These are phyloP conservation scores for Eucalyptus globulus DNA, from an alignment of 345 rosid genomes.

Conservation along the genomic window DNA sequence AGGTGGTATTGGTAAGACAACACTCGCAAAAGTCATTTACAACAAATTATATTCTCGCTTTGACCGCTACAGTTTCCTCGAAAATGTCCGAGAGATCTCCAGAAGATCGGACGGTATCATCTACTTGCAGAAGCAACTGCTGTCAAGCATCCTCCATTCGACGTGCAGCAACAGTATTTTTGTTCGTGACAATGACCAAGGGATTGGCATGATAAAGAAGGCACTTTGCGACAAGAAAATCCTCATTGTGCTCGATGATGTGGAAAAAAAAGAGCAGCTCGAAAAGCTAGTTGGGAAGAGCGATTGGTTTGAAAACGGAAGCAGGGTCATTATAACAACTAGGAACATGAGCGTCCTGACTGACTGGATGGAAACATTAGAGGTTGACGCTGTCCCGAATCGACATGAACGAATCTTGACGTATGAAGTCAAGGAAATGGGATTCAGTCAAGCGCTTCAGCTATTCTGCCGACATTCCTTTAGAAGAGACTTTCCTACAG, in stretches of 20 bases:
- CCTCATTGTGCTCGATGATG: not conserved
- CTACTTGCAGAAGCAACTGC: not conserved
- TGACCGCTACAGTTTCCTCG: not conserved
- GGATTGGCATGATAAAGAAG: not conserved
- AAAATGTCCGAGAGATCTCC: not conserved
- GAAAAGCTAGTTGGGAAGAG: not conserved
- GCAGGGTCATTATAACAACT: not conserved
- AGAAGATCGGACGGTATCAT: not conserved
- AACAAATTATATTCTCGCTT: not conserved
- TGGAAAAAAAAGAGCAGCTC: not conserved
- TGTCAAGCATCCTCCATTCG: not conserved
- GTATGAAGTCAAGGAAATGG: not conserved
- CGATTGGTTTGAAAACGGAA: not conserved
- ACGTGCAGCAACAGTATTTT: not conserved
- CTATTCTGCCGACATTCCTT: not conserved
- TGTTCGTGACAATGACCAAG: not conserved
- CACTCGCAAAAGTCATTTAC: not conserved
- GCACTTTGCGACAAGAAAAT: not conserved
- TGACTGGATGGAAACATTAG: not conserved
- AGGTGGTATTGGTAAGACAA: not conserved
- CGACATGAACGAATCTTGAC: not conserved
- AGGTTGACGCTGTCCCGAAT: not conserved
- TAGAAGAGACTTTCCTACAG: not conserved
- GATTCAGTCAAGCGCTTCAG: not conserved
- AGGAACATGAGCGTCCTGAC: not conserved